A percentile compares a stretch with the other conserved stretches of the same genome.
phyloP scores from a whole-genome alignment of 192 early-diverging fungal species.

The Linnemannia zychae region DNA sequence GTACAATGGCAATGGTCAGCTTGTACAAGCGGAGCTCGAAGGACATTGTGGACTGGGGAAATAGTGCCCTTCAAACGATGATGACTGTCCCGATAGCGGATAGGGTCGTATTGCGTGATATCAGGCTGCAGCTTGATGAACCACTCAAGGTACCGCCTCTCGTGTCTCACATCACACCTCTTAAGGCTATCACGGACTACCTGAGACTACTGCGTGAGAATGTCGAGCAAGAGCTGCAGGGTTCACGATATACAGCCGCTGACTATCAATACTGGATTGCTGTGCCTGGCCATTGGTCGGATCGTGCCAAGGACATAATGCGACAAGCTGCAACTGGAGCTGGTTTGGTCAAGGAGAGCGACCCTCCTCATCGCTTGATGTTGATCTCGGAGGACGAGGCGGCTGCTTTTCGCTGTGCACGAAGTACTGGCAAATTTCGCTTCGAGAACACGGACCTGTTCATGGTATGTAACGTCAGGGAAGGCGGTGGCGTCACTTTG shows the following conservation, averaged over 20 bases:
- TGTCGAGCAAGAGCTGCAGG: conserved; percentile 20
- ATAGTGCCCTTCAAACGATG: conserved; percentile 46
- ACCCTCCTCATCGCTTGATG: conserved; percentile 63
- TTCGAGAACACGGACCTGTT: conserved; percentile 58
- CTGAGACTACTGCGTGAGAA: conserved; percentile 44
- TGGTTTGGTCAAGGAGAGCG: conserved; percentile 56
- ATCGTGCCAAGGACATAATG: conserved; percentile 64
- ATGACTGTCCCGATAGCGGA: no score
- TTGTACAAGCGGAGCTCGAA: conserved; percentile 55
- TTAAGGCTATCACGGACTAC: conserved; percentile 55
- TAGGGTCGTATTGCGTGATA: conserved; percentile 41
- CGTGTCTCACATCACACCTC: conserved; percentile 35
- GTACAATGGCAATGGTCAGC: conserved; percentile 34
- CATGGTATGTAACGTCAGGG: conserved; percentile 66
- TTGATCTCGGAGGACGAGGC: conserved; percentile 67
- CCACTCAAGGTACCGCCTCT: conserved; percentile 29
- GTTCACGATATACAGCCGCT: no score
- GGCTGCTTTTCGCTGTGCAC: conserved; percentile 64
- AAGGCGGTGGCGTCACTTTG: conserved; percentile 68
- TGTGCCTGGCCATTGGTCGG: conserved; percentile 67
- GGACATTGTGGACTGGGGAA: conserved; percentile 59
- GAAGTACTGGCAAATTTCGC: conserved; percentile 58
- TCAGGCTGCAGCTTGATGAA: conserved; percentile 59
- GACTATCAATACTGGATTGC: conserved; percentile 61
- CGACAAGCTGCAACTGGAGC: conserved; percentile 62